Conservation (phyloP, 1,139 yeast species). For the Taphrina sp. region DNA sequence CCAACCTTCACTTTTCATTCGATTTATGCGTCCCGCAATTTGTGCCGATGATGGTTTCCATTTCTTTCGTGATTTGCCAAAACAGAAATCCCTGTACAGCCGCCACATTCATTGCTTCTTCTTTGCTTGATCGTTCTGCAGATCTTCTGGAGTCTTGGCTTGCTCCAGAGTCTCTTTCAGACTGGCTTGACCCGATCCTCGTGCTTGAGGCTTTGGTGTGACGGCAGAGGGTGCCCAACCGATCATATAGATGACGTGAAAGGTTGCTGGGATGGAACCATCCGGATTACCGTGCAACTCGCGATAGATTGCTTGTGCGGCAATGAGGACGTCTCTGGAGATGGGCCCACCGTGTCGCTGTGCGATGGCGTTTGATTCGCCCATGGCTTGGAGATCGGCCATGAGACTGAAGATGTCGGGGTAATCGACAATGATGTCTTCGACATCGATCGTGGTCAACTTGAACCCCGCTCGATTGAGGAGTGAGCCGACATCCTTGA, state of each 20-base stretch:
- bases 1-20: too few relatives aligned
- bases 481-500: slow-evolving; percentile 71
- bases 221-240: slow-evolving; percentile 78
- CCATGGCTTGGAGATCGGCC: slow-evolving; percentile 76
- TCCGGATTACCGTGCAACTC: slow-evolving; percentile 62
- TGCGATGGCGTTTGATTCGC: slow-evolving; percentile 73
- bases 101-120: too few relatives aligned
- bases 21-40: too few relatives aligned
- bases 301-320: slow-evolving; percentile 73
- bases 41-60: too few relatives aligned
- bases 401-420: slow-evolving; percentile 69
- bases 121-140: too few relatives aligned
- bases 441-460: slow-evolving; percentile 78
- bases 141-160: slow-evolving; percentile 7
- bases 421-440: slow-evolving; percentile 77
- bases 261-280: slow-evolving; percentile 56
- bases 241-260: slow-evolving; percentile 73
- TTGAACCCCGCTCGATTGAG: slow-evolving; percentile 74
- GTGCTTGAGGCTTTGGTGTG: slow-evolving; percentile 69
- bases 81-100: too few relatives aligned
- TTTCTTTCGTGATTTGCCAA: too few relatives aligned
- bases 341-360: slow-evolving; percentile 51
- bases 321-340: slow-evolving; percentile 64
- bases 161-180: slow-evolving; percentile 52
- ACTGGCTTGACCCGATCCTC: slow-evolving; percentile 69